Conservation (phyloP, 1,284 basidiomycete genomes). For the Mycosarcoma maydis region DNA sequence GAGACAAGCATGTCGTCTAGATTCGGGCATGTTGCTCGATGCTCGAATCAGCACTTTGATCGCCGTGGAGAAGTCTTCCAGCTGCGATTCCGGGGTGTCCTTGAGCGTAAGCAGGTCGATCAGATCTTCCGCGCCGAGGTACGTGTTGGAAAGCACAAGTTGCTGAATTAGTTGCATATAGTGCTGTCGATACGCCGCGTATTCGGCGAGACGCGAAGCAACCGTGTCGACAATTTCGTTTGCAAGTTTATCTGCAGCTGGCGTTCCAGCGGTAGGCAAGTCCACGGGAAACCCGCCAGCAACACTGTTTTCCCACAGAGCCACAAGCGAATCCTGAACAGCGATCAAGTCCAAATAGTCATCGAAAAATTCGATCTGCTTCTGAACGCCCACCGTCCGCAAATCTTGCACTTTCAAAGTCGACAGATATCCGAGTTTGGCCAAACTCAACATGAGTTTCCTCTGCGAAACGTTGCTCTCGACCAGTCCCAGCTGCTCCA, state of each 20-base stretch:
- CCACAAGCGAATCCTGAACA: constrained; percentile 70
- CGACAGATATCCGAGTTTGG: constrained; percentile 85
- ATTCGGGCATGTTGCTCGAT: constrained; percentile 58
- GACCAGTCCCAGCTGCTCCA: constrained; percentile 72
- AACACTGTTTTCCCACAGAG: constrained; percentile 41
- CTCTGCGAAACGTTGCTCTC: constrained; percentile 68
- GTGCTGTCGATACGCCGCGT: constrained; percentile 50
- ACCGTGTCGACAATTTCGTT: constrained; percentile 22
- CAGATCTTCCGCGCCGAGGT: constrained; percentile 69
- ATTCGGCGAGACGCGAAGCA: constrained; percentile 32
- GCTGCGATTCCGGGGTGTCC: constrained; percentile 65
- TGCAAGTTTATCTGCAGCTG: constrained; percentile 21
- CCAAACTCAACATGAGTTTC: constrained; percentile 87
- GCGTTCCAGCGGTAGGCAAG: not conserved
- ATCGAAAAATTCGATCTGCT: constrained; percentile 68
- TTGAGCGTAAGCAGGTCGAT: constrained; percentile 71
- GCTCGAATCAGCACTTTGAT: constrained; percentile 69
- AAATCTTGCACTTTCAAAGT: constrained; percentile 34
- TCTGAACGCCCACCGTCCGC: constrained; percentile 46
- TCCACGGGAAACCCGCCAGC: constrained; percentile 21
- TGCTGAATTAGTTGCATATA: constrained; percentile 51
- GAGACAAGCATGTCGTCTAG: constrained; percentile 69
- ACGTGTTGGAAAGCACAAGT: constrained; percentile 65
- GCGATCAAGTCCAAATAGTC: constrained; percentile 71
- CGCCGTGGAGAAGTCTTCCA: constrained; percentile 69